Conservation (phyloP, 345 rosid species). For the Eucalyptus regnans region DNA sequence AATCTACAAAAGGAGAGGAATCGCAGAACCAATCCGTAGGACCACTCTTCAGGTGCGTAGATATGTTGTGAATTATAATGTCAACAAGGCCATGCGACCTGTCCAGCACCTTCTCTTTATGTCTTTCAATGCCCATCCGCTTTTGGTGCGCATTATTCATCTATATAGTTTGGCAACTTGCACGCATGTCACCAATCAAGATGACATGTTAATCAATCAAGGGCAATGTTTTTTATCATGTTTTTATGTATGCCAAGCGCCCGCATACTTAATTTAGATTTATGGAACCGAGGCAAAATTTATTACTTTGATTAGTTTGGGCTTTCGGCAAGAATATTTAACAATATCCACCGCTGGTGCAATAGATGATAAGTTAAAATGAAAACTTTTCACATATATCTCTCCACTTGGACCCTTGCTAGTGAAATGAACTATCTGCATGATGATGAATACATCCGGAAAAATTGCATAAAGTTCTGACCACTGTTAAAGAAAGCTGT, state of each 20-base stretch:
- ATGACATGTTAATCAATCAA: not conserved
- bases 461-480: not conserved
- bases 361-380: not conserved
- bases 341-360: not conserved
- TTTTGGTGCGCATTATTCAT: not conserved
- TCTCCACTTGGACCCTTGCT: not conserved
- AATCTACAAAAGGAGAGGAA: not conserved
- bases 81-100: not conserved
- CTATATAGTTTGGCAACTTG: not conserved
- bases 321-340: not conserved
- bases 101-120: not conserved
- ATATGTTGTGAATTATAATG: not conserved
- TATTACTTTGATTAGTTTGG: not conserved
- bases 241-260: not conserved
- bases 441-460: not conserved
- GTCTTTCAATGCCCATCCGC: not conserved
- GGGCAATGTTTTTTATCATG: not conserved
- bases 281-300: not conserved
- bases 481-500: not conserved
- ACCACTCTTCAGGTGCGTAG: not conserved
- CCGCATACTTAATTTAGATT: not conserved
- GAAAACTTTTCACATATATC: not conserved
- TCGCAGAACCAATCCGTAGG: not conserved
- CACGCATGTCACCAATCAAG: not conserved
- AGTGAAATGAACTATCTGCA: not conserved